Percentiles rank a stretch among this genome's conserved stretches.
Evolutionary conservation across 257 asterid species (phyloP).

Genomic region (Fraxinus pennsylvanica): DNA sequence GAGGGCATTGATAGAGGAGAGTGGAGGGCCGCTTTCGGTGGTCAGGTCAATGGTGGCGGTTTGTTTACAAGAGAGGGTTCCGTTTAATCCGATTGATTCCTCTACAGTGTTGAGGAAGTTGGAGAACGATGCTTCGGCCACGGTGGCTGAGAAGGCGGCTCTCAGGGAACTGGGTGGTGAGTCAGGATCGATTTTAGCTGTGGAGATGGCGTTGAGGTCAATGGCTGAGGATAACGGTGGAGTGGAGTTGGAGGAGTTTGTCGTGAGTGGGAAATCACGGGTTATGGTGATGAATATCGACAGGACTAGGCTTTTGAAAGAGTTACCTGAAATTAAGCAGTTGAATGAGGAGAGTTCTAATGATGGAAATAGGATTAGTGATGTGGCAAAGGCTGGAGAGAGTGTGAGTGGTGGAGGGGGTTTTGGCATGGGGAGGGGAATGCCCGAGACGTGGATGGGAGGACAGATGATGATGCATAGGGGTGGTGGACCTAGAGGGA

Average conservation of each 20-base stretch:
- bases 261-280: slow-evolving; percentile 79
- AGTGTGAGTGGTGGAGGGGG: slow-evolving; percentile 41
- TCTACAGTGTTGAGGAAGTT: slow-evolving; percentile 77
- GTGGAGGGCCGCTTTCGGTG: slow-evolving; percentile 66
- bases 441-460: slow-evolving; percentile 71
- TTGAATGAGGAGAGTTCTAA: slow-evolving; percentile 37
- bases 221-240: slow-evolving; percentile 92
- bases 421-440: slow-evolving; percentile 51
- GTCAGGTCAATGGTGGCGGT: slow-evolving; percentile 92
- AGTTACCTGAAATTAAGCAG: slow-evolving; percentile 80
- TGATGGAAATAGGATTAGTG: slow-evolving; percentile 45
- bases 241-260: slow-evolving; percentile 79
- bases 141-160: slow-evolving; percentile 62
- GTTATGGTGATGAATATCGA: slow-evolving; percentile 83
- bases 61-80: slow-evolving; percentile 80
- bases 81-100: slow-evolving; percentile 74
- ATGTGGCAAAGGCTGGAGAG: slow-evolving; percentile 39
- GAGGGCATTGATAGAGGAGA: slow-evolving; percentile 54
- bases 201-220: slow-evolving; percentile 87
- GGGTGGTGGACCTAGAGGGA: slow-evolving; percentile 69
- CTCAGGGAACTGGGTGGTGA: slow-evolving; percentile 90
- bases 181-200: slow-evolving; percentile 67
- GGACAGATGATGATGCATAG: slow-evolving; percentile 54
- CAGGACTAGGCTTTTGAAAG: slow-evolving; percentile 74
- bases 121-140: slow-evolving; percentile 71